These are phyloP conservation scores for Cladobotryum protrusum DNA, from an alignment of 2,329 filamentous ascomycete genomes.

Conservation along the genomic window DNA sequence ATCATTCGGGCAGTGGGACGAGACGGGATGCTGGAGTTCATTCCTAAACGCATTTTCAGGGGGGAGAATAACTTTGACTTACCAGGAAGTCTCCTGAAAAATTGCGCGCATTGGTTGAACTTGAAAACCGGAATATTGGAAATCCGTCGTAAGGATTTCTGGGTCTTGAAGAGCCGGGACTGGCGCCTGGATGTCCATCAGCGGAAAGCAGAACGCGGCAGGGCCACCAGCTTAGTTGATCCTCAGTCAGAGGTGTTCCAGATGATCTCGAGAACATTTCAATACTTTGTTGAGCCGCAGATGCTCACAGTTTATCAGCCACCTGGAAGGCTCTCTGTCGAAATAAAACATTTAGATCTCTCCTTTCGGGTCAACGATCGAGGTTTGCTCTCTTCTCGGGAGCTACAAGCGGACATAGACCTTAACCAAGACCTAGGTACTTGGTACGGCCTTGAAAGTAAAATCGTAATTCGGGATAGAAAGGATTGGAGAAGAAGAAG, in stretches of 20 bases:
- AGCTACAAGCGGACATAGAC: slow-evolving; percentile 49
- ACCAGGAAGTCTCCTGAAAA: slow-evolving; percentile 41
- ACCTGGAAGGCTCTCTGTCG: slow-evolving; percentile 1
- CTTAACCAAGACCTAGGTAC: slow-evolving; percentile 53
- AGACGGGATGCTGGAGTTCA: slow-evolving; percentile 23
- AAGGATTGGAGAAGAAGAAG: slow-evolving; percentile 37
- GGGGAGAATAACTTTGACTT: slow-evolving; percentile 35
- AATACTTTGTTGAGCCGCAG: slow-evolving; percentile 1
- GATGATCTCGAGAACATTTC: neutral
- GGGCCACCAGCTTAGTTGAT: neutral
- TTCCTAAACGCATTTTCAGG: slow-evolving; percentile 28
- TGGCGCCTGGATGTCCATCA: slow-evolving; percentile 30
- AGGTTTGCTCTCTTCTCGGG: slow-evolving; percentile 37
- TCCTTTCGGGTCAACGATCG: slow-evolving; percentile 23
- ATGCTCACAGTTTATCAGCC: slow-evolving; percentile 10
- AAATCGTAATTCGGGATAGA: slow-evolving; percentile 47
- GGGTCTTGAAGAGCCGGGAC: slow-evolving; percentile 18
- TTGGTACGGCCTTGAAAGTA: slow-evolving; percentile 53
- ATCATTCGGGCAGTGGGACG: slow-evolving; percentile 20
- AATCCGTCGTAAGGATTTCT: slow-evolving; percentile 38
- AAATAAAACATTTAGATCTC: slow-evolving; percentile 9
- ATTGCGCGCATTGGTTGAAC: slow-evolving; percentile 57
- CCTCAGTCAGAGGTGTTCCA: neutral
- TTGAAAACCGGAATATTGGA: slow-evolving; percentile 37
- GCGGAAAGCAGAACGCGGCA: slow-evolving; percentile 18